phyloP scores from a whole-genome alignment of 129 eudicot species.

The Scalesia atractyloides region DNA sequence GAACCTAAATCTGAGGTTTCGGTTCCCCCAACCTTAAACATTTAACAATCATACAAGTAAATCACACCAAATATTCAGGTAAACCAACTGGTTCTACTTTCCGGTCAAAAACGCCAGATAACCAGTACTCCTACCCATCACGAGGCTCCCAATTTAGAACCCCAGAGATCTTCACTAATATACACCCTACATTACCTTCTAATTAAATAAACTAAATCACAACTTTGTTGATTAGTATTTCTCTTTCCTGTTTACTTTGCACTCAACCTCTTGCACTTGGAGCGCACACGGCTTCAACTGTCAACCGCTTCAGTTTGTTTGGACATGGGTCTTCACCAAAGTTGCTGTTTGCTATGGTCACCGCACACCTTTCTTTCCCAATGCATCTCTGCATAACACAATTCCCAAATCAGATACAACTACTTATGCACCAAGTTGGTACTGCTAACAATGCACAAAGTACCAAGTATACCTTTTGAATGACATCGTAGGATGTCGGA shows the following conservation, averaged over 20 bases:
- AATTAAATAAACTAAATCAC: slow-evolving; percentile 36
- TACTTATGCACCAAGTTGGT: neutral
- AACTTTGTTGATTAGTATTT: slow-evolving; percentile 35
- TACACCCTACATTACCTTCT: slow-evolving; percentile 35
- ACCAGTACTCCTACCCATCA: slow-evolving; percentile 42
- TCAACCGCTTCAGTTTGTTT: slow-evolving; percentile 46
- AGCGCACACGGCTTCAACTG: slow-evolving; percentile 60
- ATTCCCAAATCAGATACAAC: slow-evolving; percentile 5
- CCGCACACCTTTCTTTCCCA: slow-evolving; percentile 56
- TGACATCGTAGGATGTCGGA: slow-evolving; percentile 35
- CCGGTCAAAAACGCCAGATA: slow-evolving; percentile 48
- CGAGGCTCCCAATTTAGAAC: slow-evolving; percentile 42
- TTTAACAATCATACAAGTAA: slow-evolving; percentile 33
- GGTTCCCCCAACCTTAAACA: slow-evolving; percentile 27
- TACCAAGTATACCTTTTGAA: slow-evolving; percentile 38
- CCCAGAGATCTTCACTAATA: slow-evolving; percentile 46
- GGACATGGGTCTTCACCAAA: slow-evolving; percentile 71
- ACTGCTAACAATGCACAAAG: slow-evolving; percentile 2
- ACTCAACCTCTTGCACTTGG: slow-evolving; percentile 37
- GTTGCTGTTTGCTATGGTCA: slow-evolving; percentile 48
- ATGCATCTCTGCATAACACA: slow-evolving; percentile 48
- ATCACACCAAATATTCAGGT: slow-evolving; percentile 38
- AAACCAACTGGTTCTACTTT: slow-evolving; percentile 43
- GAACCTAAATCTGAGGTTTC: slow-evolving; percentile 44
- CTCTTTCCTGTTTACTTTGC: slow-evolving; percentile 21